Evolutionary conservation across 78 protist genomes (phyloP).

Genomic region (Dictyostelium citrinum): DNA sequence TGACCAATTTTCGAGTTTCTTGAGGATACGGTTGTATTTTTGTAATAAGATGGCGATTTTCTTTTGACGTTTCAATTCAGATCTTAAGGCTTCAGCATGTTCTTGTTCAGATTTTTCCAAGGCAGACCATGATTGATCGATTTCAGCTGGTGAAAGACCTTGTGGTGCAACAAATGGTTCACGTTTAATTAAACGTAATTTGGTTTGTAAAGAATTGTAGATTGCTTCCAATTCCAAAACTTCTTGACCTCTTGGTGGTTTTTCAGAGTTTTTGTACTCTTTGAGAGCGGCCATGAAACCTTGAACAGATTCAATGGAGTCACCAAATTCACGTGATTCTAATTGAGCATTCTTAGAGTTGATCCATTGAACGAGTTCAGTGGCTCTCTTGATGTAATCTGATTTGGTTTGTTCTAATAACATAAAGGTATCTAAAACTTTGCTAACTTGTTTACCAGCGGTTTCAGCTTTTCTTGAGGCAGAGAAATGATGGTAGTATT

Average conservation of each 20-base stretch:
- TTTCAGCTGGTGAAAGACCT: constrained; percentile 68
- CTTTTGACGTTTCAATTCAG: constrained; percentile 79
- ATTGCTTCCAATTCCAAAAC: constrained; percentile 63
- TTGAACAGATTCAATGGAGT: constrained; percentile 76
- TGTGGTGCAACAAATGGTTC: constrained; percentile 75
- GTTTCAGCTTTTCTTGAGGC: constrained; percentile 64
- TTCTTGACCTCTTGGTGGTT: constrained; percentile 80
- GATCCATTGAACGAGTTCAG: constrained; percentile 52
- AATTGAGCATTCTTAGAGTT: neutral
- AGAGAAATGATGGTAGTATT: constrained; percentile 86
- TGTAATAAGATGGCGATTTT: constrained; percentile 38
- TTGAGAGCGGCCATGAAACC: constrained; percentile 1
- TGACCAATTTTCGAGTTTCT: constrained; percentile 67
- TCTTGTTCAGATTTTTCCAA: constrained; percentile 77
- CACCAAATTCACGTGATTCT: constrained; percentile 70
- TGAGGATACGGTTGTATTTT: constrained; percentile 72
- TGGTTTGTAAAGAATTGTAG: constrained; percentile 61
- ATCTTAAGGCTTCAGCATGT: constrained; percentile 47
- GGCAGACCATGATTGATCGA: constrained; percentile 36
- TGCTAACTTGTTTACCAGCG: constrained; percentile 81
- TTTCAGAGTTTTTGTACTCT: constrained; percentile 64
- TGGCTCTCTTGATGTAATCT: constrained; percentile 71
- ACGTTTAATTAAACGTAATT: constrained; percentile 67
- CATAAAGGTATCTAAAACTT: constrained; percentile 64
- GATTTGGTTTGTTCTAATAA: constrained; percentile 74